phyloP scores from a whole-genome alignment of 2,329 filamentous ascomycete species.

The Cladophialophora bantiana region DNA sequence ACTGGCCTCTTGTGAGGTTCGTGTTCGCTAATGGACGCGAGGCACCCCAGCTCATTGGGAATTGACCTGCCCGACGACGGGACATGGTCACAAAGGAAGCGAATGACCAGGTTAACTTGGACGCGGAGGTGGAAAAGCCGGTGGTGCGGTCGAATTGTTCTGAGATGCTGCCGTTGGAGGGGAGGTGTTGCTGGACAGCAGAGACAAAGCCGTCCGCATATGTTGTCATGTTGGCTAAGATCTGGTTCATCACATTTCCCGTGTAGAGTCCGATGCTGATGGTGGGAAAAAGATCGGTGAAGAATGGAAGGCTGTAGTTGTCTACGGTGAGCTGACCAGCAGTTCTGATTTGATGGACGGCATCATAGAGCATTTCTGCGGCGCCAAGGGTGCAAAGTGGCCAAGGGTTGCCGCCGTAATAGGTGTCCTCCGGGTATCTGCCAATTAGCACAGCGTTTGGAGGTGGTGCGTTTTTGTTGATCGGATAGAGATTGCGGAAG shows the following conservation, averaged over 20 bases:
- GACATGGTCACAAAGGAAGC: slow-evolving; percentile 49
- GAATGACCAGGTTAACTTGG: slow-evolving; percentile 56
- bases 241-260: slow-evolving; percentile 54
- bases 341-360: slow-evolving; percentile 72
- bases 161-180: slow-evolving; percentile 61
- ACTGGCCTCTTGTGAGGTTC: slow-evolving; percentile 29
- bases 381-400: slow-evolving; percentile 76
- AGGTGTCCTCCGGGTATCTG: slow-evolving; percentile 74
- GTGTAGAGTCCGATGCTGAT: slow-evolving; percentile 68
- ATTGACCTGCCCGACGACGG: slow-evolving; percentile 35
- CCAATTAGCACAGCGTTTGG: slow-evolving; percentile 69
- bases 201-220: slow-evolving; percentile 66
- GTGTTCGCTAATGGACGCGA: slow-evolving; percentile 24
- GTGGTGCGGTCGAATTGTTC: slow-evolving; percentile 51
- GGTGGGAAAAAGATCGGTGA: slow-evolving; percentile 67
- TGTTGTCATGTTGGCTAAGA: slow-evolving; percentile 65
- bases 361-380: slow-evolving; percentile 80
- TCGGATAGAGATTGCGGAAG: slow-evolving; percentile 72
- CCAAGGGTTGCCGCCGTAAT: slow-evolving; percentile 82
- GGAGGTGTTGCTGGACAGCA: slow-evolving; percentile 56
- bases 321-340: slow-evolving; percentile 71
- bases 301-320: slow-evolving; percentile 72
- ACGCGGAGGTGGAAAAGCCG: slow-evolving; percentile 49
- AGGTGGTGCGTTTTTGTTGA: slow-evolving; percentile 71
- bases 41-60: slow-evolving; percentile 40